Conservation (phyloP, 2,329 filamentous ascomycete species). For the Teratosphaeria pseudoeucalypti region DNA sequence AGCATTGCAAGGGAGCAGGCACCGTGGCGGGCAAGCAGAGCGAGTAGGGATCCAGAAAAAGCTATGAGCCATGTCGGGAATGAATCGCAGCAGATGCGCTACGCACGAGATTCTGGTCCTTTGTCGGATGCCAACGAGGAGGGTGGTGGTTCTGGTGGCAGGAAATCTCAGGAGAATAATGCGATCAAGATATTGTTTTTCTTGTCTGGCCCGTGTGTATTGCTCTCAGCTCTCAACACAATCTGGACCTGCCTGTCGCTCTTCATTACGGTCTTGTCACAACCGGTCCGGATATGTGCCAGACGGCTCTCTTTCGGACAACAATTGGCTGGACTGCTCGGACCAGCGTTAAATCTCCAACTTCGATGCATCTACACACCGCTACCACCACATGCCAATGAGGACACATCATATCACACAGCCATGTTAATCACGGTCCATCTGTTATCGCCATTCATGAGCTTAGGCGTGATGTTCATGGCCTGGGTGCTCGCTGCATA, state of each 20-base stretch:
- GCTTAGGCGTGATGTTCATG: conserved; percentile 45
- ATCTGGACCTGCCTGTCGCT: conserved; percentile 46
- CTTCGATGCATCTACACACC: conserved; percentile 38
- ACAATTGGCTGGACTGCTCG: conserved; percentile 43
- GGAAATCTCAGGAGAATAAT: conserved; percentile 32
- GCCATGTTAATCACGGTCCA: conserved; percentile 42
- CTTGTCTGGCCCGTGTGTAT: conserved; percentile 43
- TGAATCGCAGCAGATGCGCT: conserved; percentile 4
- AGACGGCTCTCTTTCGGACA: conserved; percentile 36
- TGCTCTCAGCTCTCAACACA: conserved; percentile 44
- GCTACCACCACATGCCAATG: conserved; percentile 20
- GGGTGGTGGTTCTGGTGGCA: conserved; percentile 28
- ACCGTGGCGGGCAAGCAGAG: conserved; percentile 2
- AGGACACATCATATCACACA: conserved; percentile 30
- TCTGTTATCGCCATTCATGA: conserved; percentile 46
- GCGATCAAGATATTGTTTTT: conserved; percentile 40
- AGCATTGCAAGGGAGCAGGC: conserved; percentile 6
- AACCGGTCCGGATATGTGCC: conserved; percentile 46
- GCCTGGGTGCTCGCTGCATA: conserved; percentile 51
- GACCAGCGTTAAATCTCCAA: conserved; percentile 44
- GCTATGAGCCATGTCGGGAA: conserved; percentile 9
- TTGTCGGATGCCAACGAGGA: conserved; percentile 15
- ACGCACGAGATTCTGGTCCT: conserved; percentile 4
- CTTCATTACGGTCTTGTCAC: conserved; percentile 40
- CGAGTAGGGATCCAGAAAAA: conserved; percentile 16